Evolutionary conservation across 2,329 filamentous ascomycete genomes (phyloP), one percentile per base, ranked within the genome.

Genomic region (Claviceps spartinae): DNA sequence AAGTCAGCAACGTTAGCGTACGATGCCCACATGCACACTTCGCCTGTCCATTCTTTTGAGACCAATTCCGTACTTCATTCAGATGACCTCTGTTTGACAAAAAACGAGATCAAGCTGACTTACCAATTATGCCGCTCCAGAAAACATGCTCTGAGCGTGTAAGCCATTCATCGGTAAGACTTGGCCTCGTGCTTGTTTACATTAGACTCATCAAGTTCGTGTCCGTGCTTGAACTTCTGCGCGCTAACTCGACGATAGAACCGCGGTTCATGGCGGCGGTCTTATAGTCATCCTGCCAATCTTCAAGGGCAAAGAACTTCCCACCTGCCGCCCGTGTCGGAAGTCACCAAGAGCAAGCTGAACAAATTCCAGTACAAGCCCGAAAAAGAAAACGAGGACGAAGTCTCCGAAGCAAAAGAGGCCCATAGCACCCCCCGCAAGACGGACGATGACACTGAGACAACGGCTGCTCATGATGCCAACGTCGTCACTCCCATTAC

Each of bases 291-390:
- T 60, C 71, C 76, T 5, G 62, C 67, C 46, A 65, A 64, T 42
- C 59, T 61, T 46, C 62, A 67, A 52, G 63, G 63, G 20, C 65
- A 65, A 40, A 65, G 60, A 37, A 50, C 67, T 11, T 68, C 65
- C 40, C 63, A 72, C 41, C 63, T 74, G 6, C 68, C 72, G 36
- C 72, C 75, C 18, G 70, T 81, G 13, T 83, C 81, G 41, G 72
- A 77, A 36, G 70, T 70, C 8, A 81, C 81, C 11, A 83, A 78
- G 61, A 77, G 69, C 56, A 84, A 83, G 59, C 70, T 84, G 36
- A 76, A 74, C 60, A 77, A 78, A 52, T 83, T 80, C 56, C 69
- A 72, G 49, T 69, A 72, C 14, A 62, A 67, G 7, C 55, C 60
- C 1, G 49, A 54, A 13, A 52, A 58, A 26, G 52, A 58, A 26